Base-by-base conservation (phyloP, 805 yeast species). In the Danielia oregonensis region DNA sequence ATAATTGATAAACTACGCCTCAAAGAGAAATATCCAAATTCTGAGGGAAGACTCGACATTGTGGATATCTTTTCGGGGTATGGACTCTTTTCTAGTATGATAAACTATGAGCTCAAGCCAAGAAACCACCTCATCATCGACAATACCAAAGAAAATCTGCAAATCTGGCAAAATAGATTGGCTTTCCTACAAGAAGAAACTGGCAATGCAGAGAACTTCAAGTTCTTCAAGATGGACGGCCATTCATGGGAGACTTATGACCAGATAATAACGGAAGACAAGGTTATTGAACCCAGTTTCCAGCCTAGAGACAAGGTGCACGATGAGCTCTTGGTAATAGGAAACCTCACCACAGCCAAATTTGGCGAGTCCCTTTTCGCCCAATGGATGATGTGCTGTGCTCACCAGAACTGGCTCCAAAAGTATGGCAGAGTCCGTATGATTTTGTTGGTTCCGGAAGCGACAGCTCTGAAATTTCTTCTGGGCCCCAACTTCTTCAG, bases 351-450 rank as follows among this genome's bases (percentile, higher is more conserved):
- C 1, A 65, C 70, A 14, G 32, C 52, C 24, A 52, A 63, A 6
- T 71, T 69, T 39, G 84, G 83, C 9, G 93, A 82, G 52, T 78
- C 82, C 32, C 68, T 86, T 12, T 56, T 83, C 17, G 78, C 83
- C 37, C 95, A 86, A 59, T 83, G 87, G 78, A 55, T 83, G 21
- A 73, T 72, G 40, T 83, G 94, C 57, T 63, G 80, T 18, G 79
- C 74, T 0, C 71, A 80, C 52, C 65, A 72, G 31, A 84, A 83
- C 50, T 86, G 95, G 96, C 54, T 86, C 6, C 81, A 79, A 42
- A 65, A 68, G 45, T 83, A 72, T 56, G 72, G 95, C 6, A 71
- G 82, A 31, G 89, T 88, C 2, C 69, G 86, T 42, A 76, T 86
- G 79, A 60, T 89, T 16, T 58, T 83, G 11, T 76, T 89, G 78